Evolutionary conservation across 306 rosid genomes (phyloP).

Genomic region (Heteromeles arbutifolia): DNA sequence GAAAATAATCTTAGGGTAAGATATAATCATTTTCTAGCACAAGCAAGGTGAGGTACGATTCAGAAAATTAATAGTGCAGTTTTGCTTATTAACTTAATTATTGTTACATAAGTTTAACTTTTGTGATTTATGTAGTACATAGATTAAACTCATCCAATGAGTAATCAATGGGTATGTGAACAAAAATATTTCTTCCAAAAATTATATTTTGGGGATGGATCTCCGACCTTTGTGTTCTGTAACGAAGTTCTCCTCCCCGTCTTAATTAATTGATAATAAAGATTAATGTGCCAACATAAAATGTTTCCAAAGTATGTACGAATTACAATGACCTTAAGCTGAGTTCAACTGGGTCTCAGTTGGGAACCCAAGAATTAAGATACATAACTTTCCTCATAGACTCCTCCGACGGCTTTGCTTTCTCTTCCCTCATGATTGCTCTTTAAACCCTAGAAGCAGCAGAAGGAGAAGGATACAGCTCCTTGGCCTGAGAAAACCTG

Average conservation of each 20-base stretch:
- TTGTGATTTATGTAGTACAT: no score
- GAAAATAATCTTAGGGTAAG: no score
- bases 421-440: conserved; percentile 23
- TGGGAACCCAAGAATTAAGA: conserved; percentile 63
- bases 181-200: no score
- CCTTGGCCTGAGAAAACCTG: conserved; percentile 22
- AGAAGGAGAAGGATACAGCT: conserved; percentile 10
- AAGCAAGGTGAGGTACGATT: no score
- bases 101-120: no score
- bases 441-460: conserved; percentile 22
- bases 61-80: no score
- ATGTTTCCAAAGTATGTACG: neutral
- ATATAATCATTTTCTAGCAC: no score
- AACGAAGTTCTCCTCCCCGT: no score
- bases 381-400: conserved; percentile 59
- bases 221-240: neutral
- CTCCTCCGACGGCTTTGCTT: conserved; percentile 41
- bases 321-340: neutral
- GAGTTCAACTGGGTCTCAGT: conserved; percentile 1
- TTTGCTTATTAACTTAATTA: no score
- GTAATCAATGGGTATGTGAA: no score
- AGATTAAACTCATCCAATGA: no score
- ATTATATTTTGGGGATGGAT: neutral
- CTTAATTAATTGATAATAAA: no score
- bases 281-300: neutral